These are phyloP conservation scores for Pythium sp. DNA, from an alignment of 352 stramenopile species.

Conservation along the genomic window DNA sequence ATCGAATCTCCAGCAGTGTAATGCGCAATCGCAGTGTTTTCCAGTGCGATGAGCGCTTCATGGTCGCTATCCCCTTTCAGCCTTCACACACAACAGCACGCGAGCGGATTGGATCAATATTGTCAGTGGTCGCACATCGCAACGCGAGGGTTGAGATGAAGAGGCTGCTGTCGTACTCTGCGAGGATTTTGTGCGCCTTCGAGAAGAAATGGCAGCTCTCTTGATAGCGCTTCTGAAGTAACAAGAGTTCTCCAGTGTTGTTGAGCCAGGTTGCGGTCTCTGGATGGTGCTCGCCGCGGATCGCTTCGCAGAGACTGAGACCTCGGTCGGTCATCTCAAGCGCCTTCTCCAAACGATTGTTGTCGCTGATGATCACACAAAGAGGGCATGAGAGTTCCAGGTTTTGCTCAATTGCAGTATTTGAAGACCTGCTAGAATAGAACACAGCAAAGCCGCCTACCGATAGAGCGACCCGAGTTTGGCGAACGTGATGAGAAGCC, in stretches of 20 bases:
- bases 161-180: conserved; percentile 18
- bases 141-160: background rate
- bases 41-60: conserved; percentile 30
- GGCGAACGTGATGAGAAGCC: conserved; percentile 31
- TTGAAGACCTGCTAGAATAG: background rate
- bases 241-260: conserved; percentile 35
- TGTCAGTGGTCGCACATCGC: too few species aligned
- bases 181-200: conserved; percentile 29
- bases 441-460: background rate
- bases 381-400: background rate
- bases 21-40: conserved; percentile 50
- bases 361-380: conserved; percentile 15
- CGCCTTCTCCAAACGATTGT: conserved; percentile 25
- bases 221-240: conserved; percentile 21
- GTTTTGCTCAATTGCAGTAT: background rate
- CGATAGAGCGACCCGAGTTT: conserved; percentile 47
- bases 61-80: conserved; percentile 34
- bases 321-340: conserved; percentile 36
- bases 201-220: conserved; percentile 39
- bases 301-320: conserved; percentile 38
- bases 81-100: conserved; percentile 10
- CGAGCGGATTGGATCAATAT: background rate
- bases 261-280: conserved; percentile 51
- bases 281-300: conserved; percentile 29
- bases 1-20: conserved; percentile 11